Evolutionary conservation across 768 basidiomycete species (phyloP).

Genomic region (Russula brevipes): DNA sequence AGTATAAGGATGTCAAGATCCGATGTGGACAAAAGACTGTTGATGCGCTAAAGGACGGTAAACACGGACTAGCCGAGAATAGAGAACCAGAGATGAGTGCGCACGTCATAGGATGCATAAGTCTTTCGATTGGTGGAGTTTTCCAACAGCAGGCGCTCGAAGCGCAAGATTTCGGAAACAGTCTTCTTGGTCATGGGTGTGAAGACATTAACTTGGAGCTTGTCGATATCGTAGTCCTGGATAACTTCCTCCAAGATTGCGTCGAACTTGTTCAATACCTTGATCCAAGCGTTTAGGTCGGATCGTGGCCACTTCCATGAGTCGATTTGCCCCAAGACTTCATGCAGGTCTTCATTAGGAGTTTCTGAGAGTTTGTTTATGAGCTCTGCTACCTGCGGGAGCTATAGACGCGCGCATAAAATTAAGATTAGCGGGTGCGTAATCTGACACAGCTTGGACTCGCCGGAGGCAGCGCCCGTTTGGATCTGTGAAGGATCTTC

Average conservation of each 20-base stretch:
- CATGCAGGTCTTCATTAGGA: constrained; percentile 63
- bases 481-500: constrained; percentile 85
- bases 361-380: constrained; percentile 65
- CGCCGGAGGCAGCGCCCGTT: constrained; percentile 75
- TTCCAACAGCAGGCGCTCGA: constrained; percentile 86
- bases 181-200: constrained; percentile 66
- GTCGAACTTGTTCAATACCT: constrained; percentile 95
- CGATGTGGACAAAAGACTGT: constrained; percentile 78
- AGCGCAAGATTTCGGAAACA: constrained; percentile 77
- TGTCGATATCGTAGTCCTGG: constrained; percentile 78
- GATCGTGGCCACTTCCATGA: constrained; percentile 94
- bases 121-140: constrained; percentile 98
- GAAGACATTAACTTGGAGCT: constrained; percentile 76
- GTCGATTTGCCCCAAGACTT: constrained; percentile 63
- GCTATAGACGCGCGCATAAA: constrained; percentile 40
- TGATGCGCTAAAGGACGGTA: constrained; percentile 60
- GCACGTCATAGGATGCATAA: constrained; percentile 92
- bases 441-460: constrained; percentile 31
- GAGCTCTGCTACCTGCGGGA: constrained; percentile 75
- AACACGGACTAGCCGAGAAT: not conserved
- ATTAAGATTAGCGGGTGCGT: constrained; percentile 22
- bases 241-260: constrained; percentile 77
- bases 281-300: constrained; percentile 95
- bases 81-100: constrained; percentile 33
- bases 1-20: constrained; percentile 86